These are phyloP conservation scores for Candida saitoana DNA, from an alignment of 805 yeast genomes.

Conservation along the genomic window DNA sequence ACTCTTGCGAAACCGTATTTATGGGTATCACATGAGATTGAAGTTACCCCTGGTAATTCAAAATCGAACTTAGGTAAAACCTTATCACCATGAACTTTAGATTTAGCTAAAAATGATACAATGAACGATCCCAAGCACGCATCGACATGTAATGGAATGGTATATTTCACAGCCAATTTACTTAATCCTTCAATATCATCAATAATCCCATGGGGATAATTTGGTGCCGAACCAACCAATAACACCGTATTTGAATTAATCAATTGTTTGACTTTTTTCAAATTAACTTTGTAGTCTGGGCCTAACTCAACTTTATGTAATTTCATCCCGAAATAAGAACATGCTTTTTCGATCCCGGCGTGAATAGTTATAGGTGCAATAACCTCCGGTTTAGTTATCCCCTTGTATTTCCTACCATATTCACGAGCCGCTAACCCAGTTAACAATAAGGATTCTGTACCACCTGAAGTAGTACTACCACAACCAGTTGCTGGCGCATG, in stretches of 20 bases:
- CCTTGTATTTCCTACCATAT: conserved; percentile 54
- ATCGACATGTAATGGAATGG: conserved; percentile 91
- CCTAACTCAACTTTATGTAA: conserved; percentile 77
- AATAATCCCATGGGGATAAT: conserved; percentile 93
- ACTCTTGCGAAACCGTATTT: conserved; percentile 96
- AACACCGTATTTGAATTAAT: conserved; percentile 79
- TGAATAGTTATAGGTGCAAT: conserved; percentile 87
- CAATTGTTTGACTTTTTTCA: conserved; percentile 54
- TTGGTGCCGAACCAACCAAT: conserved; percentile 91
- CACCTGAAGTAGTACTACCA: conserved; percentile 90
- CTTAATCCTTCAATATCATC: conserved; percentile 81
- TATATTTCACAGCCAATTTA: conserved; percentile 54
- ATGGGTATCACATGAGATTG: conserved; percentile 99
- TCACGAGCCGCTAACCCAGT: conserved; percentile 88
- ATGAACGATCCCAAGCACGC: conserved; percentile 94
- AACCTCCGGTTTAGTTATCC: conserved; percentile 73
- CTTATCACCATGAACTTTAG: conserved; percentile 44
- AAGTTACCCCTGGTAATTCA: conserved; percentile 84
- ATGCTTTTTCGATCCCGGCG: conserved; percentile 94
- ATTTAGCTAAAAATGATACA: conserved; percentile 69
- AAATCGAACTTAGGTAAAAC: conserved; percentile 69
- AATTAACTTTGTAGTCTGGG: conserved; percentile 61
- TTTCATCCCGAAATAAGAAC: conserved; percentile 83
- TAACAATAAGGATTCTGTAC: conserved; percentile 86
- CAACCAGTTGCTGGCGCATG: conserved; percentile 60